phyloP scores from a whole-genome alignment of 768 basidiomycete genomes.

The Pluteus cervinus region DNA sequence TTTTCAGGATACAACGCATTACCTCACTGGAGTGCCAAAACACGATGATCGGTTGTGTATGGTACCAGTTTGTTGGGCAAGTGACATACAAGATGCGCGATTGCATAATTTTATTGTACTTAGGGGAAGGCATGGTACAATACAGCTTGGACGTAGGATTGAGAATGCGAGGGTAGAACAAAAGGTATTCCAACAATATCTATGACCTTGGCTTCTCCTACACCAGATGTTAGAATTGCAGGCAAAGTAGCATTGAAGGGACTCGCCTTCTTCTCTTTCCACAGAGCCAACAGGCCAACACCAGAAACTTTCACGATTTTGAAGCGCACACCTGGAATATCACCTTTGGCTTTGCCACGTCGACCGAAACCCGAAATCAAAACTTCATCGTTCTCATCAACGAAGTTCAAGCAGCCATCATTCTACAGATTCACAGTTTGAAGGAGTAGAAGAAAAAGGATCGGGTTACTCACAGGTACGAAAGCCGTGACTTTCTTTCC shows the following conservation, averaged over 20 bases:
- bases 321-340: slow-evolving; percentile 99
- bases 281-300: slow-evolving; percentile 94
- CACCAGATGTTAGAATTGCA: slow-evolving; percentile 5
- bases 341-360: slow-evolving; percentile 99
- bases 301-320: slow-evolving; percentile 99
- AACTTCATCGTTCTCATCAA: slow-evolving; percentile 99
- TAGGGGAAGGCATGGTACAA: slow-evolving; percentile 10
- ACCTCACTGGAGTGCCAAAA: too few species aligned
- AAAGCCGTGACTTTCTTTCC: slow-evolving; percentile 99
- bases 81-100: slow-evolving; percentile 10
- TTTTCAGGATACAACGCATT: too few species aligned
- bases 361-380: slow-evolving; percentile 99
- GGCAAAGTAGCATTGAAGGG: neutral
- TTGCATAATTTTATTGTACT: slow-evolving; percentile 9
- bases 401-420: slow-evolving; percentile 96
- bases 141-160: slow-evolving; percentile 16
- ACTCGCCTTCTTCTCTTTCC: slow-evolving; percentile 98
- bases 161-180: slow-evolving; percentile 11
- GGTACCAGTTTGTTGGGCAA: too few species aligned
- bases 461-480: slow-evolving; percentile 74
- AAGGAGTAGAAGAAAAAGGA: slow-evolving; percentile 4
- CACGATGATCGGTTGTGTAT: too few species aligned
- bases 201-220: slow-evolving; percentile 73
- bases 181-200: slow-evolving; percentile 14
- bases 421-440: slow-evolving; percentile 42